Evolutionary conservation across 768 basidiomycete genomes (phyloP).

Genomic region (Cyclocybe cylindracea): DNA sequence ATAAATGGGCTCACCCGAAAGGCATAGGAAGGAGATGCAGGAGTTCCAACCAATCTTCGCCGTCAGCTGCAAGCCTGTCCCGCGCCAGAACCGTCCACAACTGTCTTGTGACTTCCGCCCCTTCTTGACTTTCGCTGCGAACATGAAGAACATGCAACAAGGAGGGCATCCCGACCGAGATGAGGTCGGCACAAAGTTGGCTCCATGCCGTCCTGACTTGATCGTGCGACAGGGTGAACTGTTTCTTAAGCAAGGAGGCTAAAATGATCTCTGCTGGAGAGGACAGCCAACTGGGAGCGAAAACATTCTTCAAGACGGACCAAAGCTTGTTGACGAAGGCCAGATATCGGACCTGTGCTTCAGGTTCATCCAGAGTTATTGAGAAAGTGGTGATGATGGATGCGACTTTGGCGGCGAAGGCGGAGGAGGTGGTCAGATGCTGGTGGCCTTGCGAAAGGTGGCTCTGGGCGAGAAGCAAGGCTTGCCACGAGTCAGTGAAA

Average conservation of each 20-base stretch:
- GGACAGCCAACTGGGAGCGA: slow-evolving; percentile 39
- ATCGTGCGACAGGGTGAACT: slow-evolving; percentile 40
- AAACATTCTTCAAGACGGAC: slow-evolving; percentile 51
- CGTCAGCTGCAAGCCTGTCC: slow-evolving; percentile 16
- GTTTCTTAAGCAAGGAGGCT: slow-evolving; percentile 40
- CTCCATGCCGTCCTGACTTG: slow-evolving; percentile 46
- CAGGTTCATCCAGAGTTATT: slow-evolving; percentile 14
- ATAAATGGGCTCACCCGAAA: slow-evolving; percentile 36
- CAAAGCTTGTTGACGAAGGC: slow-evolving; percentile 47
- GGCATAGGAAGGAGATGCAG: slow-evolving; percentile 48
- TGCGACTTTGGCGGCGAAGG: slow-evolving; percentile 34
- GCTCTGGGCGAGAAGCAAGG: slow-evolving; percentile 52
- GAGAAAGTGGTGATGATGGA: slow-evolving; percentile 38
- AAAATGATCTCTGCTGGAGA: slow-evolving; percentile 48
- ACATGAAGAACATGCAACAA: slow-evolving; percentile 35
- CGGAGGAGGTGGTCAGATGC: slow-evolving; percentile 33
- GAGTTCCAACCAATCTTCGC: slow-evolving; percentile 39
- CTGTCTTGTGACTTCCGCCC: slow-evolving; percentile 37
- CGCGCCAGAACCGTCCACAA: slow-evolving; percentile 50
- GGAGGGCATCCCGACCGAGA: slow-evolving; percentile 41
- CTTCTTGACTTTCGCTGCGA: slow-evolving; percentile 25
- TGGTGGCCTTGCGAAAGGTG: slow-evolving; percentile 40
- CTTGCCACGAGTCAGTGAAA: slow-evolving; percentile 52
- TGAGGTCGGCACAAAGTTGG: slow-evolving; percentile 46
- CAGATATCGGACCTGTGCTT: slow-evolving; percentile 39